Evolutionary conservation across 345 rosid genomes (phyloP).

Genomic region (Populus ilicifolia): DNA sequence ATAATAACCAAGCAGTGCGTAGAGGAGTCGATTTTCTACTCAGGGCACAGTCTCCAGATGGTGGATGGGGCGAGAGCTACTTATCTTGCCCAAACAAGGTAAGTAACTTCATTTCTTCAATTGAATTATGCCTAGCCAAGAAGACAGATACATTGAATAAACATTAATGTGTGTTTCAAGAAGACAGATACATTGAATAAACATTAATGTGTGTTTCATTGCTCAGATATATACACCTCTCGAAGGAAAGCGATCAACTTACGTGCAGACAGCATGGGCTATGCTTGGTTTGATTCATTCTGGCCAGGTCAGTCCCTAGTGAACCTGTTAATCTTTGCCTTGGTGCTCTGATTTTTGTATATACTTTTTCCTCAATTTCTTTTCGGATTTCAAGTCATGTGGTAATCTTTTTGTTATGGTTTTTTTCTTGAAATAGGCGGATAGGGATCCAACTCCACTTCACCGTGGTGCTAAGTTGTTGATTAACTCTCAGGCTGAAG

Average conservation of each 20-base stretch:
- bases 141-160: background rate
- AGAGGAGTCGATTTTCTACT: conserved; percentile 48
- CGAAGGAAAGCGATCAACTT: conserved; percentile 43
- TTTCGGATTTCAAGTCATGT: too few relatives aligned
- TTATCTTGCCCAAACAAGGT: conserved; percentile 50
- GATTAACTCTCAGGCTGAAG: conserved; percentile 56
- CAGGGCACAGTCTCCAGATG: conserved; percentile 28
- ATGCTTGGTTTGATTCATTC: conserved; percentile 44
- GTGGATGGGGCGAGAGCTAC: conserved; percentile 68
- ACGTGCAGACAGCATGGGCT: conserved; percentile 55
- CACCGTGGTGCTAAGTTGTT: conserved; percentile 61
- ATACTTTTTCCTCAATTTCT: too few relatives aligned
- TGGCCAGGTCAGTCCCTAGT: conserved; percentile 42
- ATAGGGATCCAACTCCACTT: conserved; percentile 50
- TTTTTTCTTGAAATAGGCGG: background rate
- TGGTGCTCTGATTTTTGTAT: too few relatives aligned
- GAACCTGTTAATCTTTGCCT: background rate
- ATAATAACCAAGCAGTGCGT: conserved; percentile 29
- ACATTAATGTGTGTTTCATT: background rate
- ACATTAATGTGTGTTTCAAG: background rate
- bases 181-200: background rate
- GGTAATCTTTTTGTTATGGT: too few relatives aligned
- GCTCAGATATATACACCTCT: conserved; percentile 40
- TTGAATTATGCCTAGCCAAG: too few relatives aligned
- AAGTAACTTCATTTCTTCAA: background rate